Evolutionary conservation across 2,329 filamentous ascomycete genomes (phyloP).

Genomic region (Ophiostoma ulmi): DNA sequence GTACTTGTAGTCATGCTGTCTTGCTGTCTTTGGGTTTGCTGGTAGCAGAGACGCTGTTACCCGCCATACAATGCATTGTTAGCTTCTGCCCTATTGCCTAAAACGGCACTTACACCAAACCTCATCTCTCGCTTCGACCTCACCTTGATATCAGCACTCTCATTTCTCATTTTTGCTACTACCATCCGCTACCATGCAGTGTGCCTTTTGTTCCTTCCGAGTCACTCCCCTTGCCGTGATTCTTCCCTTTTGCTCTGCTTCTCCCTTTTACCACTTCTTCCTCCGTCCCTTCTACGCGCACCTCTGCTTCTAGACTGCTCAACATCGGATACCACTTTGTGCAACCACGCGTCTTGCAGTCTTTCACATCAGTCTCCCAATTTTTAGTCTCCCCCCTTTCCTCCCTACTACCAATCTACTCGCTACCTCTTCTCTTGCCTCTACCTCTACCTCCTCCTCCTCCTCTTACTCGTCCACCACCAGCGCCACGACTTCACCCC

Average conservation of each 20-base stretch:
- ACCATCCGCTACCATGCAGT: not conserved
- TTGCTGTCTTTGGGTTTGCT: not conserved
- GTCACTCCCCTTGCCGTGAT: not conserved
- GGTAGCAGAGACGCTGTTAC: not conserved
- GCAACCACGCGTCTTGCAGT: not conserved
- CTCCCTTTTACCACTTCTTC: not conserved
- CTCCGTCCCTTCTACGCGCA: not conserved
- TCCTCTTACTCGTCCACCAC: not conserved
- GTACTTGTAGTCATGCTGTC: not conserved
- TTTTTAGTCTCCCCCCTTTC: not conserved
- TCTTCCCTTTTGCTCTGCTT: not conserved
- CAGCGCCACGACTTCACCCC: not conserved
- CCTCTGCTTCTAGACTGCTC: not conserved
- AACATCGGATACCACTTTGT: not conserved
- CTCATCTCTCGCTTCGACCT: not conserved
- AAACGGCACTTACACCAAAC: slow-evolving; percentile 1
- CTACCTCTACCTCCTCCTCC: not conserved
- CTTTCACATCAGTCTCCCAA: not conserved
- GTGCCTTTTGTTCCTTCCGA: not conserved
- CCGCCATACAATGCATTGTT: not conserved
- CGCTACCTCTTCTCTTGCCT: not conserved
- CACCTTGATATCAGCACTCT: not conserved
- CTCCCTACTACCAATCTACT: not conserved
- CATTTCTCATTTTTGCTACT: not conserved
- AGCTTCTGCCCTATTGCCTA: not conserved